Conservation (phyloP, 2,329 filamentous ascomycete genomes). For the Ophidiomyces ophidiicola region DNA sequence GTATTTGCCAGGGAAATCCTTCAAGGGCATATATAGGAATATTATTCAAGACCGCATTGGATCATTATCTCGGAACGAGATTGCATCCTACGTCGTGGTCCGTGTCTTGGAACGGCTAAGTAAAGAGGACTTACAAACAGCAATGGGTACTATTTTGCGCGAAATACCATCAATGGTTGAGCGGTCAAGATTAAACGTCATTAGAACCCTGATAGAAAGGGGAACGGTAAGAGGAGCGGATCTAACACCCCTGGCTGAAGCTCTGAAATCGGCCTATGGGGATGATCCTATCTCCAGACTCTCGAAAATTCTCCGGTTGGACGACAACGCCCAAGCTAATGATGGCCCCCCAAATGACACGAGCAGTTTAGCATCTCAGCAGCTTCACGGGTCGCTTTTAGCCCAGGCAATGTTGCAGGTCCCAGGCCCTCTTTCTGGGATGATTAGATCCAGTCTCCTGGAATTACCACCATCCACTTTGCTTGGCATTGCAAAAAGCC, state of each 20-base stretch:
- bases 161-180: conserved; percentile 62
- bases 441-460: conserved; percentile 62
- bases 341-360: conserved; percentile 27
- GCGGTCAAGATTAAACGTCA: conserved; percentile 62
- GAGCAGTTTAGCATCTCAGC: conserved; percentile 31
- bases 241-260: conserved; percentile 42
- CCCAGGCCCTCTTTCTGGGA: conserved; percentile 53
- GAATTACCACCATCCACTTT: conserved; percentile 45
- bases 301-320: conserved; percentile 48
- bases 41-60: conserved; percentile 70
- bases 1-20: conserved; percentile 71
- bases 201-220: conserved; percentile 72
- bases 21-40: conserved; percentile 73
- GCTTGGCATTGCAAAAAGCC: conserved; percentile 53
- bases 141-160: conserved; percentile 58
- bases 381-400: conserved; percentile 72
- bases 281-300: conserved; percentile 41
- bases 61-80: conserved; percentile 74
- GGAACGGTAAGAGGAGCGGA: conserved; percentile 57
- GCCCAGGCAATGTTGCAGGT: conserved; percentile 67
- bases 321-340: conserved; percentile 39
- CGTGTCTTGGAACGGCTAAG: conserved; percentile 70
- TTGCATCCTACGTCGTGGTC: conserved; percentile 77
- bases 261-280: conserved; percentile 47
- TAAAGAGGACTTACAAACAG: conserved; percentile 69